These are phyloP conservation scores for Cicer pinnatifidum DNA, from an alignment of 306 rosid species.

Conservation along the genomic window DNA sequence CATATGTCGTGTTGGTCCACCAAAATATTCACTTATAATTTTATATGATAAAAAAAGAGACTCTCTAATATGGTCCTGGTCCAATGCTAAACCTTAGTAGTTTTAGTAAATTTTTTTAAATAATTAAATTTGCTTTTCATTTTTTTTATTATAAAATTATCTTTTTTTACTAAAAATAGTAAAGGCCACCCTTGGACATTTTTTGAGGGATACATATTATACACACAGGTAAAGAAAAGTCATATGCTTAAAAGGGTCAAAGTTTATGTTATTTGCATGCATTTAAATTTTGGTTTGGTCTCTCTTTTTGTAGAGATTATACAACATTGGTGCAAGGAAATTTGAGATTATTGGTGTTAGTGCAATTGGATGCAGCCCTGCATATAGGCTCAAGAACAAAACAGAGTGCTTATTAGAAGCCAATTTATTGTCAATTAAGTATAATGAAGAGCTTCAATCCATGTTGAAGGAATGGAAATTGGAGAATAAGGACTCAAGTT, in stretches of 20 bases:
- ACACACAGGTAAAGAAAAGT: background rate
- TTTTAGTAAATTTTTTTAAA: too few species aligned
- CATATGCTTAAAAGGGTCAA: conserved; percentile 4
- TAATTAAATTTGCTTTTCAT: too few species aligned
- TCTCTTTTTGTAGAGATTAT: conserved; percentile 58
- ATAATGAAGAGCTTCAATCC: conserved; percentile 56
- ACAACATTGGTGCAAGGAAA: conserved; percentile 66
- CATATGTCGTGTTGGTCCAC: too few species aligned
- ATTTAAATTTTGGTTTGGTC: background rate
- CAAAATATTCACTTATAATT: too few species aligned
- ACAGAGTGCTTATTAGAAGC: conserved; percentile 61
- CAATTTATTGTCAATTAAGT: conserved; percentile 49
- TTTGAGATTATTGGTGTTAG: conserved; percentile 64
- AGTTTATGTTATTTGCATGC: background rate
- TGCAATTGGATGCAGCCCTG: conserved; percentile 75
- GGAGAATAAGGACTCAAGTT: conserved; percentile 52
- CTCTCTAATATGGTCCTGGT: too few species aligned
- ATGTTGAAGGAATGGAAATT: conserved; percentile 53
- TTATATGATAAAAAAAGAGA: too few species aligned
- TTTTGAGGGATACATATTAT: too few species aligned
- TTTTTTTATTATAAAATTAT: too few species aligned
- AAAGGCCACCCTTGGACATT: too few species aligned
- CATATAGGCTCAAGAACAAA: conserved; percentile 55
- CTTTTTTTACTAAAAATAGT: too few species aligned
- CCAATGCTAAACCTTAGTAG: too few species aligned